Conservation (phyloP, 208 protist genomes). For the Leptomonas seymouri region DNA sequence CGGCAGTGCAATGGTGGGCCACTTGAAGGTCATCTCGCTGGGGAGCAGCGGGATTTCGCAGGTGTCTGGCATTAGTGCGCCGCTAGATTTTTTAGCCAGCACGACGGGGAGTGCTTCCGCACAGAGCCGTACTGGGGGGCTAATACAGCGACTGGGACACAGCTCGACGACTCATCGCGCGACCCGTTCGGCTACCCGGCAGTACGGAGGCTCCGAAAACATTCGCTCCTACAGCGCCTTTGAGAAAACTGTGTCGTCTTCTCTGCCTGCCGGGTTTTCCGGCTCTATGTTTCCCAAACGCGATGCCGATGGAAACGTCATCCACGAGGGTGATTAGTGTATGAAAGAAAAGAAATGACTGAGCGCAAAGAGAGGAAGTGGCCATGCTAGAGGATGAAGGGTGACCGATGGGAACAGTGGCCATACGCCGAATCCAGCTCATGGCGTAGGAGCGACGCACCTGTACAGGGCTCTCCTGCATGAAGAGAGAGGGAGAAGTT, state of each 20-base stretch:
- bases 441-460: no score
- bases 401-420: no score
- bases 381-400: no score
- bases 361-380: no score
- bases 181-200: slow-evolving; percentile 3
- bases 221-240: slow-evolving; percentile 19
- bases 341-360: no score
- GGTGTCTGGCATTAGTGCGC: slow-evolving; percentile 12
- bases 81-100: slow-evolving; percentile 22
- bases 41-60: slow-evolving; percentile 10
- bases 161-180: slow-evolving; percentile 12
- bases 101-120: slow-evolving; percentile 4
- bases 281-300: slow-evolving; percentile 16
- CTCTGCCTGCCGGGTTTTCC: slow-evolving; percentile 10
- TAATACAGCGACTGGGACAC: slow-evolving; percentile 7
- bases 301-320: slow-evolving; percentile 8
- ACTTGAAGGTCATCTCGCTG: slow-evolving; percentile 8
- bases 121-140: not conserved
- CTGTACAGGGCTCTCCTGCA: no score
- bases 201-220: slow-evolving; percentile 3
- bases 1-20: not conserved
- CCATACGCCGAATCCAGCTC: no score
- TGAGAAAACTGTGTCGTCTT: slow-evolving; percentile 19
- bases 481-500: no score
- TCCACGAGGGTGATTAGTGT: not conserved